Base-by-base conservation (phyloP, 495 filamentous ascomycete species). In the Penicillium herquei region DNA sequence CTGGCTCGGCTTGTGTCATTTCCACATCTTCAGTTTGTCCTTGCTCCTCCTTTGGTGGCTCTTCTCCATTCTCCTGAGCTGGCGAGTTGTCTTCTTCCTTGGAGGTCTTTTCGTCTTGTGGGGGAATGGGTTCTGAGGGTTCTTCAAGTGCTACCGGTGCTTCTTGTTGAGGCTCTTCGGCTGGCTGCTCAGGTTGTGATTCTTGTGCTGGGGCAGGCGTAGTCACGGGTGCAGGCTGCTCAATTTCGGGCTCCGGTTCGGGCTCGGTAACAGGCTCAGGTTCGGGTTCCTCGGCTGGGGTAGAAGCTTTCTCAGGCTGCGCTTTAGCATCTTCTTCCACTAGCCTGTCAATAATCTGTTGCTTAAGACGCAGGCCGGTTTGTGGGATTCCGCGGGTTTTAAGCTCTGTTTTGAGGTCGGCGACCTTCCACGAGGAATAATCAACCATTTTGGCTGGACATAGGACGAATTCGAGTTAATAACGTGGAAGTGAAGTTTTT, bases 381-480 rank as follows among this genome's bases (percentile, higher is more conserved):
- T 78, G 78, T 31, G 78, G 69, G 50, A 82, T 73, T 44, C 73
- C 75, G 51, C 78, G 79, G 49, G 64, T 75, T 56, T 78, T 78
- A 54, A 81, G 69, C 64, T 82, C 78, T 17, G 76, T 74, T 63
- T 80, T 80, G 51, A 82, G 63, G 41, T 81, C 79, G n/a, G 72
- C 69, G 39, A 82, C 79, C 57, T 81, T 82, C 70, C 70, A 73
- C 56, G 77, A 78, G 31, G 72, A 73, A 56, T 79, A 82, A 52
- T 82, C 78, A 47, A 65, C 54, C 79, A 81, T 82, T 6, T 18
- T 71, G 56, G 10, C 26, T 33, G 31, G 7, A 21, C 57, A 64
- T 61, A 39, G 8, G 31, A 49, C 13, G 17, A 49, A 21, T 18
- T 49, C 3, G 32, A 39, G 39, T 18, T 18, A 39, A 17, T 41